Evolutionary conservation across 2,329 filamentous ascomycete species (phyloP), one percentile per base, ranked within the genome.

Genomic region (Xylaria sp.): DNA sequence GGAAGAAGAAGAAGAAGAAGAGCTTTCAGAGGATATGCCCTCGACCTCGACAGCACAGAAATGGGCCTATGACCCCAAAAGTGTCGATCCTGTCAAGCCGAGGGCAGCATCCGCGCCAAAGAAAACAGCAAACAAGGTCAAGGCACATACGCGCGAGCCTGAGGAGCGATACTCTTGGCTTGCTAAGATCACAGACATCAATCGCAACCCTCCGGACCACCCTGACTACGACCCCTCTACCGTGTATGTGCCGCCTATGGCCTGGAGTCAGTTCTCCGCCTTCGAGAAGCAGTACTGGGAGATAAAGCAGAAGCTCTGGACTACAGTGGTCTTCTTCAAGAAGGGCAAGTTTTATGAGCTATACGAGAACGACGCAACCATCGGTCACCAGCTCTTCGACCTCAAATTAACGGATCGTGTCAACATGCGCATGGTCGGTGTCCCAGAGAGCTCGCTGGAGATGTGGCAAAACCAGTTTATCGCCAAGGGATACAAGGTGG

Each of bases 271-370:
- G 30, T 97, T 99, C 78, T 97, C 94, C 0, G 88, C 95, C 0
- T 99, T 99, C 72, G 96, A 99, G 81, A 97, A 94, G 79, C 96
- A 99, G 78, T 99, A 99, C 79, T 99, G 96, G 96, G 93, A 97
- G 76, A 98, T 99, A 80, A 99, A 99, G 82, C 92, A 94, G 79
- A 97, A 97, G 74, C 93, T 97, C 72, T 98, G 93, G 92, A 94
- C 97, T 72, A 97, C 94, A 0, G 91, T 99, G 53, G 95, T 99
- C 18, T 99, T 99, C 81, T 99, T 99, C 89, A 99, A 98, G 81
- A 99, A 99, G 84, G 96, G 96, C 76, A 99, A 99, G 76, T 99
- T 99, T 80, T 99, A 97, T 77, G 96, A 99, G 78, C 86, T 99
- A 0, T 99, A 98, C 76, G 96, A 99, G 79, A 97, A 97, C 68